Percentiles rank a stretch among this genome's conserved stretches.
These are phyloP conservation scores for Meredithiella fracta DNA, from an alignment of 2,329 filamentous ascomycete genomes.

Conservation along the genomic window DNA sequence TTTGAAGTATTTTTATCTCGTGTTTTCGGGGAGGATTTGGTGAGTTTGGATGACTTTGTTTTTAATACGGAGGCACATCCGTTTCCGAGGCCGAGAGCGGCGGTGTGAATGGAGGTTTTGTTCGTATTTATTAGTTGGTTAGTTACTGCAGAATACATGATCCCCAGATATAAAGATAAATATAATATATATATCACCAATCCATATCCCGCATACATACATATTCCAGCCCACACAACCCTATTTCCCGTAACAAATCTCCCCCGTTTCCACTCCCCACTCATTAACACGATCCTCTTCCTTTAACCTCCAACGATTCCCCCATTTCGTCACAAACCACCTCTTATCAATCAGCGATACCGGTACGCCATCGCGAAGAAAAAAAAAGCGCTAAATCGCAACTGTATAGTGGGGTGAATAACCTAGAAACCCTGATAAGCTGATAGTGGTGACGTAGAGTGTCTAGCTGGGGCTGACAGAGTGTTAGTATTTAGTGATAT, in stretches of 20 bases:
- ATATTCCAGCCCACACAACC: no score
- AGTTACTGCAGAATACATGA: no score
- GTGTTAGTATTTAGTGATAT: background rate
- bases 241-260: no score
- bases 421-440: background rate
- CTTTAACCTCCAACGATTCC: background rate
- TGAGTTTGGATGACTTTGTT: conserved; percentile 53
- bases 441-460: background rate
- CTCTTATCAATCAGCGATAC: background rate
- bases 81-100: conserved; percentile 18
- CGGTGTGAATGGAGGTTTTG: background rate
- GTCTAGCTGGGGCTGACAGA: no score
- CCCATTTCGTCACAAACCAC: background rate
- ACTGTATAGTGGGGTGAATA: background rate
- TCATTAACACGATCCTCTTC: background rate
- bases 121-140: no score
- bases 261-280: no score
- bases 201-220: no score
- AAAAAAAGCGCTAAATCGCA: background rate
- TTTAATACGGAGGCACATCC: conserved; percentile 39
- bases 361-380: background rate
- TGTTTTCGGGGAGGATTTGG: conserved; percentile 46
- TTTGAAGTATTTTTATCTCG: conserved; percentile 58
- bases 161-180: no score
- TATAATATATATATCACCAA: no score